phyloP scores from a whole-genome alignment of 2,329 filamentous ascomycete species.

The Xylariaceae sp. region DNA sequence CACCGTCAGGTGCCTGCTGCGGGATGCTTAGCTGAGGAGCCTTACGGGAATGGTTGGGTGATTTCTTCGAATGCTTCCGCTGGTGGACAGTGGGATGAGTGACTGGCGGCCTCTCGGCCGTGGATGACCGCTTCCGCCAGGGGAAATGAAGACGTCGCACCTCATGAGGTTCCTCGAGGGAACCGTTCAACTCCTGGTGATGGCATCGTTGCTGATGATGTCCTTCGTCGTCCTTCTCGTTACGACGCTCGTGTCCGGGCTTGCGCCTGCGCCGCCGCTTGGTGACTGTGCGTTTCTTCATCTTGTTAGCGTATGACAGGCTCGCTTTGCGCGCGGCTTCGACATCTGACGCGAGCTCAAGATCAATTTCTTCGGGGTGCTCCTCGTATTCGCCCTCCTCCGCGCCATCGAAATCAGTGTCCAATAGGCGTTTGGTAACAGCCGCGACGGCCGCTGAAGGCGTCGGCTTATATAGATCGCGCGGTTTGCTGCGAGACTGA shows the following conservation, averaged over 20 bases:
- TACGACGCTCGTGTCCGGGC: constrained; percentile 26
- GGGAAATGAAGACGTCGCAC: constrained; percentile 25
- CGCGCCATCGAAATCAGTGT: constrained; percentile 34
- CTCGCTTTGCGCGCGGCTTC: constrained; percentile 35
- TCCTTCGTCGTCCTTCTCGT: constrained; percentile 22
- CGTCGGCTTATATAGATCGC: constrained; percentile 33
- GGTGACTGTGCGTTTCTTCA: constrained; percentile 36
- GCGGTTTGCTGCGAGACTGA: constrained; percentile 12
- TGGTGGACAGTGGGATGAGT: constrained; percentile 23
- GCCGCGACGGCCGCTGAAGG: constrained; percentile 53
- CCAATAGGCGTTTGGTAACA: constrained; percentile 48
- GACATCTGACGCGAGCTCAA: constrained; percentile 33
- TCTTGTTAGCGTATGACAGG: constrained; percentile 31
- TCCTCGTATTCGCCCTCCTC: constrained; percentile 37
- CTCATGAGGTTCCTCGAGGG: constrained; percentile 22
- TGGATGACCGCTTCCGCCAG: constrained; percentile 25
- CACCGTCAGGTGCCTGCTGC: constrained; percentile 24
- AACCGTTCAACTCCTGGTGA: constrained; percentile 23
- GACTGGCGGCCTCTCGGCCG: constrained; percentile 20
- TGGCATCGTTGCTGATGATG: constrained; percentile 15
- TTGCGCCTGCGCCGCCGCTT: constrained; percentile 35
- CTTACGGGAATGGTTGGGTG: constrained; percentile 15
- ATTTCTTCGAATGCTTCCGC: constrained; percentile 26
- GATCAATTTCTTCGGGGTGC: constrained; percentile 28
- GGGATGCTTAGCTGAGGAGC: constrained; percentile 25